Percentiles rank a stretch among this genome's conserved stretches.
Evolutionary conservation across 176 grass and related monocot genomes (phyloP).

Genomic region (Luzula sylvatica): DNA sequence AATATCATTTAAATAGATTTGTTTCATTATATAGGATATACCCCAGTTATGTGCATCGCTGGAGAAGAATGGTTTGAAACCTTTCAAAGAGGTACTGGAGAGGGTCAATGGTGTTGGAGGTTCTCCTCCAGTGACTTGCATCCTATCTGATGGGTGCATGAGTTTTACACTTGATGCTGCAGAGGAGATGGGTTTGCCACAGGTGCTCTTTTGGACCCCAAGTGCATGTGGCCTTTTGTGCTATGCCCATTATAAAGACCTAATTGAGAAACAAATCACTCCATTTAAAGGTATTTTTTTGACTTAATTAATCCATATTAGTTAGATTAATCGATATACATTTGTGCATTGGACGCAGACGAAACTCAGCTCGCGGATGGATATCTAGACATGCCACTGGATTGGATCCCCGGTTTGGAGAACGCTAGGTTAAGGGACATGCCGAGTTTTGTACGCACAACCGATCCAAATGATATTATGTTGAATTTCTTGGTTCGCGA

Average conservation of each 20-base stretch:
- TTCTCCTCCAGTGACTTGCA: slow-evolving; percentile 33
- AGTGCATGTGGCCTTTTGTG: slow-evolving; percentile 49
- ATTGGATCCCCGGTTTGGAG: slow-evolving; percentile 43
- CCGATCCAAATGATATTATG: slow-evolving; percentile 47
- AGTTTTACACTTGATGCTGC: slow-evolving; percentile 51
- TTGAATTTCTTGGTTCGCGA: slow-evolving; percentile 23
- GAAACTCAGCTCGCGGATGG: slow-evolving; percentile 38
- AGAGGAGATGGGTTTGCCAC: slow-evolving; percentile 34
- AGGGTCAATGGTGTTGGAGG: slow-evolving; percentile 26
- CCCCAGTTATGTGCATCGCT: slow-evolving; percentile 33
- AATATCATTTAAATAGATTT: no score
- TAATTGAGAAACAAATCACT: slow-evolving; percentile 27
- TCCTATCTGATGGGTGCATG: slow-evolving; percentile 53
- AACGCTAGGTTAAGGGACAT: slow-evolving; percentile 44
- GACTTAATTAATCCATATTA: neutral
- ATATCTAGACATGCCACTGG: slow-evolving; percentile 58
- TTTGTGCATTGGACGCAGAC: slow-evolving; percentile 8
- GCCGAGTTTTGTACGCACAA: slow-evolving; percentile 53
- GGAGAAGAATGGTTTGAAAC: slow-evolving; percentile 28
- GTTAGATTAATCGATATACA: no score
- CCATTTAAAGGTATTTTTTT: slow-evolving; percentile 36
- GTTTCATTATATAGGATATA: slow-evolving; percentile 37
- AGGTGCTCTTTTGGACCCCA: slow-evolving; percentile 52
- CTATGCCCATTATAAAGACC: slow-evolving; percentile 36
- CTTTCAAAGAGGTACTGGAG: slow-evolving; percentile 35